Base-by-base conservation (phyloP, 768 basidiomycete genomes). In the Leccinum rimulosum region DNA sequence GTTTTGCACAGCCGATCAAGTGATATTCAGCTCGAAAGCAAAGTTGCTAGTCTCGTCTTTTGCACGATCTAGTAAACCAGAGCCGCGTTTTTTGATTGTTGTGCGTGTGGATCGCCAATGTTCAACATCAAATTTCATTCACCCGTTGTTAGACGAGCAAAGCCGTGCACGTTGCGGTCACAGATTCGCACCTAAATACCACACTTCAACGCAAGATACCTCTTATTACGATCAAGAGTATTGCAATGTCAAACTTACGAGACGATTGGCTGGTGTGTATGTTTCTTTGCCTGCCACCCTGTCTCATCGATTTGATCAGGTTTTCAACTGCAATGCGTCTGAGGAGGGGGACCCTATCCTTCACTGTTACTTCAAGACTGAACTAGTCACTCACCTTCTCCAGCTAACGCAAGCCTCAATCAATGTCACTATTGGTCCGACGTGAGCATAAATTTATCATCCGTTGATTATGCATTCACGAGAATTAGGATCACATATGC, bases 271-370 rank as follows among this genome's bases (percentile, higher is more conserved):
- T 98, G 75, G 95, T 93, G 74, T 61, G 84, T 69, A 3, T 25
- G 12, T 27, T 31, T 15, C 27, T 27, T 57, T 54, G 3, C 12
- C 12, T 51, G 17, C 14, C 43, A 30, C 19, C 36, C 31, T n/a
- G 19, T 54, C 48, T 68, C 36, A 70, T 12, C n/a, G 5, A 28
- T 49, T 60, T 25, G 33, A 30, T 19, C 62, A 94, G 94, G 84
- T 82, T 1, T 74, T 98, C 68, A 95, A 95, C 68, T 83, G 84
- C 49, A 84, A 81, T 56, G 78, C 82, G 9, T 86, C 88, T 17
- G 95, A 98, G 73, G 96, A 98, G 71, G 96, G 95, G 31, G 97
- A 99, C 69, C 95, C 96, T 0, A 79, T 98, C 58, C 81, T 99
- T 69, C 89, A 85, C 62, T 95, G 91, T 65, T 80, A 86, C 62